Percentiles rank a stretch among this genome's conserved stretches.
Conservation (phyloP, 2,329 filamentous ascomycete genomes). For the Cryphonectria japonica region DNA sequence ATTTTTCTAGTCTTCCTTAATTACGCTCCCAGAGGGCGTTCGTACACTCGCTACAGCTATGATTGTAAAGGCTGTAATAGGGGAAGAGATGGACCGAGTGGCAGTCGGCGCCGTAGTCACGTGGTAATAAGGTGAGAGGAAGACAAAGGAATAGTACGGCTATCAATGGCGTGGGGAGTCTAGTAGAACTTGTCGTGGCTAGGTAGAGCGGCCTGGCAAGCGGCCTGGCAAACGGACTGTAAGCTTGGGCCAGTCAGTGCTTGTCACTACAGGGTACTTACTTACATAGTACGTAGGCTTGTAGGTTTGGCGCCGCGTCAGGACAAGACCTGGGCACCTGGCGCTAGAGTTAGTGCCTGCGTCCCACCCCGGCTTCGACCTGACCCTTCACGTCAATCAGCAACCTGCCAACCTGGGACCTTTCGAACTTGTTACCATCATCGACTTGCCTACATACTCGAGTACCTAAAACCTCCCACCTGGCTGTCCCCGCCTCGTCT, state of each 20-base stretch:
- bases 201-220: neutral
- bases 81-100: neutral
- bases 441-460: neutral
- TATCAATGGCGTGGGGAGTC: neutral
- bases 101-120: neutral
- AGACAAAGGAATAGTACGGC: neutral
- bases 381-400: constrained; percentile 13
- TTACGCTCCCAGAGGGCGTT: neutral
- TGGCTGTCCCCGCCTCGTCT: neutral
- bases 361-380: constrained; percentile 13
- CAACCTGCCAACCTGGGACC: constrained; percentile 4
- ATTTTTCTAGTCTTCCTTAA: neutral
- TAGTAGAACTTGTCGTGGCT: neutral
- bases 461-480: neutral
- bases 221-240: neutral
- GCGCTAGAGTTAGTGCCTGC: constrained; percentile 9
- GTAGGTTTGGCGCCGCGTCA: constrained; percentile 1
- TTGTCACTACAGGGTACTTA: neutral
- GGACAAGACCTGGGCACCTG: neutral
- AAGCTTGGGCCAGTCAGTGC: neutral
- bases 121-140: neutral
- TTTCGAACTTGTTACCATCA: constrained; percentile 4
- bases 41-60: neutral
- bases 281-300: neutral
- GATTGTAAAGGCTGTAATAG: neutral